A percentile compares a stretch with the other conserved stretches of the same genome.
Conservation (phyloP, 768 basidiomycete species). For the Strobilomyces dryophilus region DNA sequence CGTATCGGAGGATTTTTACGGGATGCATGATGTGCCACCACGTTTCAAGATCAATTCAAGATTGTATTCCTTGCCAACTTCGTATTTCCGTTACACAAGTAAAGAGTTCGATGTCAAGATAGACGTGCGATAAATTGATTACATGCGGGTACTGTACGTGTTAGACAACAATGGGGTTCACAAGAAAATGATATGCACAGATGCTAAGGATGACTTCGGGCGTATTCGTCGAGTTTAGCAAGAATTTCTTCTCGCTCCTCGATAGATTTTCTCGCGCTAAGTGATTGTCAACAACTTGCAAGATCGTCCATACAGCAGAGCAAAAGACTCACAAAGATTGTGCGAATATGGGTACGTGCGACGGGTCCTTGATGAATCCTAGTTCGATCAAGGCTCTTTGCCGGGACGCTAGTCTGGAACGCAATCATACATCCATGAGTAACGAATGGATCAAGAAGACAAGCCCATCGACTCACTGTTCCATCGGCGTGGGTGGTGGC, state of each 20-base stretch:
- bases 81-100: too few relatives aligned
- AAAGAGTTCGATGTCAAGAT: too few relatives aligned
- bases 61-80: too few relatives aligned
- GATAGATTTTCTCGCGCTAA: conserved; percentile 37
- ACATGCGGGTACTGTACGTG: too few relatives aligned
- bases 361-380: conserved; percentile 51
- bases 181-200: too few relatives aligned
- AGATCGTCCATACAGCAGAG: background rate
- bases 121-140: too few relatives aligned
- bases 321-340: conserved; percentile 53
- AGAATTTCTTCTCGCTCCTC: conserved; percentile 43
- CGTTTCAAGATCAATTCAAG: too few relatives aligned
- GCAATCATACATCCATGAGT: background rate
- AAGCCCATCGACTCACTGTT: conserved; percentile 42
- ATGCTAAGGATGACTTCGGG: conserved; percentile 6
- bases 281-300: conserved; percentile 3
- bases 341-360: conserved; percentile 56
- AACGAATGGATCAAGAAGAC: background rate
- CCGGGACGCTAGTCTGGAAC: conserved; percentile 46
- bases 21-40: too few relatives aligned
- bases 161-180: too few relatives aligned
- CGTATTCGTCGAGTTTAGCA: conserved; percentile 37
- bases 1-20: too few relatives aligned
- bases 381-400: conserved; percentile 60
- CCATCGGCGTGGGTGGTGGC: conserved; percentile 40